phyloP scores from a whole-genome alignment of 2,329 filamentous ascomycete genomes.

The Penicillium sp. region DNA sequence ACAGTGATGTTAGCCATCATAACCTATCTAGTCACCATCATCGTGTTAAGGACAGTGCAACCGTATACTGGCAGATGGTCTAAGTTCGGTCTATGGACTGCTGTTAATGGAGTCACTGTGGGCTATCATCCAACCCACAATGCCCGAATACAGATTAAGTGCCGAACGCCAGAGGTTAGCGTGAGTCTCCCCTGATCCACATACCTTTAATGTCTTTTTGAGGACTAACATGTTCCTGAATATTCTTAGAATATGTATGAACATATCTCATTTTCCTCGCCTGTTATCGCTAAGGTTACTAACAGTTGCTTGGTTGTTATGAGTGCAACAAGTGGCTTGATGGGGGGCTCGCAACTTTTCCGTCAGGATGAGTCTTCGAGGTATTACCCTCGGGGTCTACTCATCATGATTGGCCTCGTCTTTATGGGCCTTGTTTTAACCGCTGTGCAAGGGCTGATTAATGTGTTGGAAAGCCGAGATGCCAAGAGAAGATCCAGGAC shows the following conservation, averaged over 20 bases:
- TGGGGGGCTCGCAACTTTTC: constrained; percentile 61
- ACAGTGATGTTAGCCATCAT: constrained; percentile 54
- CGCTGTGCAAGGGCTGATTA: constrained; percentile 40
- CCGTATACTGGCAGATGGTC: constrained; percentile 56
- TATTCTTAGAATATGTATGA: constrained; percentile 41
- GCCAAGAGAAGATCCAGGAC: neutral
- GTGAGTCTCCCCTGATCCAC: constrained; percentile 35
- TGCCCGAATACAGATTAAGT: constrained; percentile 61
- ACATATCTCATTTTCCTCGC: neutral
- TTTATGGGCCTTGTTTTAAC: constrained; percentile 50
- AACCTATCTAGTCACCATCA: constrained; percentile 54
- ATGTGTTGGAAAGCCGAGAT: constrained; percentile 5
- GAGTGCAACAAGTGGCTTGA: constrained; percentile 58
- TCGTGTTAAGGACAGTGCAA: constrained; percentile 51
- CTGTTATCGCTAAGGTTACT: constrained; percentile 2
- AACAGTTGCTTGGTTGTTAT: constrained; percentile 47
- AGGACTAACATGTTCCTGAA: constrained; percentile 34
- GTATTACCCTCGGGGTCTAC: constrained; percentile 52
- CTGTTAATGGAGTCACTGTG: constrained; percentile 58
- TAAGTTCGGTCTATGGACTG: constrained; percentile 59
- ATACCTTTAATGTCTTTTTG: neutral
- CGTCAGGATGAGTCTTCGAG: constrained; percentile 52
- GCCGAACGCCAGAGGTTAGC: constrained; percentile 55
- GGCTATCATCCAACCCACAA: constrained; percentile 62
- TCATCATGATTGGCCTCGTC: constrained; percentile 56